phyloP scores from a whole-genome alignment of 2,329 filamentous ascomycete species.

The Talaromyces sp. region DNA sequence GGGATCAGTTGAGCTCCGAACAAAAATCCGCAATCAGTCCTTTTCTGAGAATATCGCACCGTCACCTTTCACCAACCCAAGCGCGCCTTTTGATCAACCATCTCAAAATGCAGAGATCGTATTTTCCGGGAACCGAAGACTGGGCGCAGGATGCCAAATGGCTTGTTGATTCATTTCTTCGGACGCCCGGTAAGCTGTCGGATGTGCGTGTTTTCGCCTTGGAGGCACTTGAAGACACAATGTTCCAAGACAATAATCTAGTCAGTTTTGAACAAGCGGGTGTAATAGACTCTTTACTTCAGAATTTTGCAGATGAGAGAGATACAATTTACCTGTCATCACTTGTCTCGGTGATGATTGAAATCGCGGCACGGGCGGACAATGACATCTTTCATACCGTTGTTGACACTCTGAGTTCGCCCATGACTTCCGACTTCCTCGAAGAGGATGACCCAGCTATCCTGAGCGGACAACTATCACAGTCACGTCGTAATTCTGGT shows the following conservation, averaged over 20 bases:
- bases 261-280: slow-evolving; percentile 30
- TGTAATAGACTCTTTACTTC: slow-evolving; percentile 29
- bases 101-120: slow-evolving; percentile 30
- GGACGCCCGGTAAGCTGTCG: slow-evolving; percentile 32
- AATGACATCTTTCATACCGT: slow-evolving; percentile 29
- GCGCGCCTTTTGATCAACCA: slow-evolving; percentile 35
- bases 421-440: slow-evolving; percentile 32
- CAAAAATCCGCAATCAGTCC: slow-evolving; percentile 33
- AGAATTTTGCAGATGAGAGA: slow-evolving; percentile 33
- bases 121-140: slow-evolving; percentile 27
- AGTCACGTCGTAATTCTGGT: slow-evolving; percentile 28
- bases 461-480: slow-evolving; percentile 14
- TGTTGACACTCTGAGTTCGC: slow-evolving; percentile 30
- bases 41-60: slow-evolving; percentile 33
- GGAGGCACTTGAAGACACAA: slow-evolving; percentile 36
- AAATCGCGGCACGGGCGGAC: slow-evolving; percentile 27
- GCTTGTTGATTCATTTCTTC: slow-evolving; percentile 35
- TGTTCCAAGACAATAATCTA: slow-evolving; percentile 27
- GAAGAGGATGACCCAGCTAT: slow-evolving; percentile 27
- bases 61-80: slow-evolving; percentile 34
- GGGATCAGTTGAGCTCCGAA: slow-evolving; percentile 32
- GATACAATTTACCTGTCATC: slow-evolving; percentile 37
- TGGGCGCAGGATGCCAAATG: slow-evolving; percentile 33
- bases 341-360: slow-evolving; percentile 36
- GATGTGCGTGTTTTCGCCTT: slow-evolving; percentile 38